Evolutionary conservation across 805 yeast genomes (phyloP), one percentile per base, ranked within the genome.

Genomic region (Yarrowia sp.): DNA sequence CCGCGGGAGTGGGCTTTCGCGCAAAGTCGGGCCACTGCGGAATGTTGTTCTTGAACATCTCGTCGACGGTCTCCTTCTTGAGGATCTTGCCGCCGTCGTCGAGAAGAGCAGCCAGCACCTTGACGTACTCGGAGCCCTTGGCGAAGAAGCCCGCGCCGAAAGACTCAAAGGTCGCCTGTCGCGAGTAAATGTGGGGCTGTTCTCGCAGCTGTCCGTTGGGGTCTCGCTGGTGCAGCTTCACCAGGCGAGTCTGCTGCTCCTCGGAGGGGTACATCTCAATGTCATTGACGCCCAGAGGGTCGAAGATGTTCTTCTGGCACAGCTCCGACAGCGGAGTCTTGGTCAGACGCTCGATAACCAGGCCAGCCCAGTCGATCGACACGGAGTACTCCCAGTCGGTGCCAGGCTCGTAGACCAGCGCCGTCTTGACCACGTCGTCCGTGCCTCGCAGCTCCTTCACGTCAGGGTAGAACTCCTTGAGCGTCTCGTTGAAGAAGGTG

Each of bases 141-240:
- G 78, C 73, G 53, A 72, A 77, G 41, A 74, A 65, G 4, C 82
- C 82, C 6, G 76, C 79, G 24, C 82, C 62, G 42, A 58, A 58
- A 4, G 62, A 58, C 35, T 58, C 62, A n/a, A 58, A 58, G 2
- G 41, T 1, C 3, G 51, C 18, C 8, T 41, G 36, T 12, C 4
- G 3, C 1, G 32, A 14, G 51, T 58, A 61, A 6, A 39, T 62
- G 21, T 55, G 47, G 5, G 38, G 9, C 9, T 44, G 18, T 59
- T 61, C 32, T 24, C 35, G 33, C 49, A 70, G 49, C 13, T 67
- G 41, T 60, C 70, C 61, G 31, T 66, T 62, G 1, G 38, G 24
- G 16, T 65, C 65, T 33, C 74, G 66, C 24, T 51, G 55, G 53
- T 69, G 68, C 61, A 69, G 63, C 7, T 66, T 63, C 14, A 70